These are phyloP conservation scores for Arctostaphylos glauca DNA, from an alignment of 148 eudicot species.

Conservation along the genomic window DNA sequence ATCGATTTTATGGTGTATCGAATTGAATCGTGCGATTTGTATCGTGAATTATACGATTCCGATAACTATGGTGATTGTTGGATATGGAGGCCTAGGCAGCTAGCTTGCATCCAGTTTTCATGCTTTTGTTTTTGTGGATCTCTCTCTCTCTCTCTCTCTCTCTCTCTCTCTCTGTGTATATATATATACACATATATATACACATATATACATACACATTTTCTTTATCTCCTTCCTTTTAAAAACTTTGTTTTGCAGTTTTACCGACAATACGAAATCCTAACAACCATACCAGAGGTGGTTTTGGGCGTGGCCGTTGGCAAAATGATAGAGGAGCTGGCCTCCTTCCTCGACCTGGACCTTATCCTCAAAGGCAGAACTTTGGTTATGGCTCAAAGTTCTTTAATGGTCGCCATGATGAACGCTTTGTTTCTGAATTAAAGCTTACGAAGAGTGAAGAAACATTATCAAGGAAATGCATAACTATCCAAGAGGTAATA, in stretches of 20 bases:
- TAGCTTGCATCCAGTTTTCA: not conserved
- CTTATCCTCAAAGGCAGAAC: conserved; percentile 63
- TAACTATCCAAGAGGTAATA: conserved; percentile 75
- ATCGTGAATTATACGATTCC: no score
- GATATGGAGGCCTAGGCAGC: conserved; percentile 1
- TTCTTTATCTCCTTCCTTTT: not conserved
- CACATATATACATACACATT: not conserved
- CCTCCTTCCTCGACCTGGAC: conserved; percentile 89
- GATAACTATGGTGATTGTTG: not conserved
- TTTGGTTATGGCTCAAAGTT: conserved; percentile 50
- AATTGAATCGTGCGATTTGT: no score
- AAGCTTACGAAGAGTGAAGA: conserved; percentile 92
- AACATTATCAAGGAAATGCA: conserved; percentile 72
- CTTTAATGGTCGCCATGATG: conserved; percentile 64
- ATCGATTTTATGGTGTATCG: no score
- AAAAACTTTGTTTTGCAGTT: conserved; percentile 43
- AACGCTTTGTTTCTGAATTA: conserved; percentile 92
- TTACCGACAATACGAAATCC: conserved; percentile 62
- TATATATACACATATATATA: not conserved
- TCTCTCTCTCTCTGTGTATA: not conserved
- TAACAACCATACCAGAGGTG: conserved; percentile 65
- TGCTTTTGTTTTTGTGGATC: not conserved
- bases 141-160: not conserved
- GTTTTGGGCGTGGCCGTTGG: conserved; percentile 87
- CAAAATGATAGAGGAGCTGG: conserved; percentile 96